phyloP scores from a whole-genome alignment of 768 basidiomycete genomes.

The Lyophyllum decastes region DNA sequence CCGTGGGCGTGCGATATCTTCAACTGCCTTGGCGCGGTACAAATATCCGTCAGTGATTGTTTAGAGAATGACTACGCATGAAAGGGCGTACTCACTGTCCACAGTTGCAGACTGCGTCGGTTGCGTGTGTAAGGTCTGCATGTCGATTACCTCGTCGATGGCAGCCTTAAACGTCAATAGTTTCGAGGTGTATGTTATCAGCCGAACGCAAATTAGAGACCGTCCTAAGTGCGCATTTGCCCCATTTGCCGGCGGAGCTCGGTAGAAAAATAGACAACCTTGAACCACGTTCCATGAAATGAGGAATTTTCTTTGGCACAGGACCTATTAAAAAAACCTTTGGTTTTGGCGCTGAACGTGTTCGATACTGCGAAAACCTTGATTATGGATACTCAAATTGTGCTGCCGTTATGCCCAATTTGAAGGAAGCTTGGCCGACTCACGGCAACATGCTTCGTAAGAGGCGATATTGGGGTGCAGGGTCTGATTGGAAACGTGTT shows the following conservation, averaged over 20 bases:
- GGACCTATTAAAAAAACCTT: constrained; percentile 4
- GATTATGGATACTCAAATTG: not conserved
- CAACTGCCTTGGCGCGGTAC: too few species aligned
- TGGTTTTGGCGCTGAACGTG: not conserved
- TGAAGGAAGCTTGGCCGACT: not conserved
- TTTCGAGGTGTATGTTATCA: too few species aligned
- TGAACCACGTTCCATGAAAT: not conserved
- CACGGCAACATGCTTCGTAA: not conserved
- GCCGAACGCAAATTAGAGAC: not conserved
- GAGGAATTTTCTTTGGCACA: not conserved
- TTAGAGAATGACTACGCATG: too few species aligned
- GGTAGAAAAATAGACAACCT: not conserved
- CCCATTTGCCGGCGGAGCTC: not conserved
- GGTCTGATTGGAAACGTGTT: not conserved
- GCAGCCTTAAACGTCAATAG: not conserved
- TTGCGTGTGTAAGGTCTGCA: too few species aligned
- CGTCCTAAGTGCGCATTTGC: not conserved
- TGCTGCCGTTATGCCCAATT: not conserved
- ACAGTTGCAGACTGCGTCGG: too few species aligned
- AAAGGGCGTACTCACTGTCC: too few species aligned
- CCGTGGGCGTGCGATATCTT: too few species aligned
- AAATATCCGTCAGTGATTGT: too few species aligned
- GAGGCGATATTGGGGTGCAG: not conserved
- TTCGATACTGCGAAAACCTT: not conserved
- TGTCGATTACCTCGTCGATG: not conserved